These are phyloP conservation scores for Quercus phellos DNA, from an alignment of 331 rosid species.

Conservation along the genomic window DNA sequence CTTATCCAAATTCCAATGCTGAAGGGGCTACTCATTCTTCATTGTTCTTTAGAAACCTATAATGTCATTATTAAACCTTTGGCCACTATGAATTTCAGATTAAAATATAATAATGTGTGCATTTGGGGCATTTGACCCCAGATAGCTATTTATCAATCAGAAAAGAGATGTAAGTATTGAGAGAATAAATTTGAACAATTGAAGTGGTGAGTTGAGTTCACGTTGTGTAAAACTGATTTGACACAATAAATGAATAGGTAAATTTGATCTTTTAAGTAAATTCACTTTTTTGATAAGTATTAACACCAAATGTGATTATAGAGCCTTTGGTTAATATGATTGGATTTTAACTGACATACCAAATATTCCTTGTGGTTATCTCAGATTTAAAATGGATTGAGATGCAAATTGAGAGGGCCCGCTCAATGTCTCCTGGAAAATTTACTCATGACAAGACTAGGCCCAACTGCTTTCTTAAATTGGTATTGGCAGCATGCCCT, in stretches of 20 bases:
- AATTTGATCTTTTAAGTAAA: no score
- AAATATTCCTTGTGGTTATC: slow-evolving; percentile 20
- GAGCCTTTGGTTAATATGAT: not conserved
- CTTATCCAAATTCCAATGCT: no score
- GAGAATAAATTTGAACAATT: not conserved
- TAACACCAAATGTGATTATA: not conserved
- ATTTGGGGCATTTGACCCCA: not conserved
- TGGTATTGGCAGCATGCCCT: slow-evolving; percentile 47
- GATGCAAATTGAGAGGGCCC: slow-evolving; percentile 66
- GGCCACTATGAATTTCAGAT: not conserved
- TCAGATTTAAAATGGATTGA: slow-evolving; percentile 49
- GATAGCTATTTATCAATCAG: not conserved
- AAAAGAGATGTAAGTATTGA: not conserved
- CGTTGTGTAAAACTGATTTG: not conserved
- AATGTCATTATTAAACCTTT: not conserved
- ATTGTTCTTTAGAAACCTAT: no score
- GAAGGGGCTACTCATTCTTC: no score
- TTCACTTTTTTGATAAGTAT: no score
- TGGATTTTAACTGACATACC: not conserved
- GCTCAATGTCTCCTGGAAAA: slow-evolving; percentile 64
- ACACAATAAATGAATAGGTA: no score
- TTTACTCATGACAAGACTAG: slow-evolving; percentile 44
- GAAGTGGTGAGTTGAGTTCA: not conserved
- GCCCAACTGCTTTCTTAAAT: slow-evolving; percentile 75
- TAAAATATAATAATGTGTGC: not conserved